phyloP scores from a whole-genome alignment of 2,329 filamentous ascomycete genomes.

The Elsinoe batatas region DNA sequence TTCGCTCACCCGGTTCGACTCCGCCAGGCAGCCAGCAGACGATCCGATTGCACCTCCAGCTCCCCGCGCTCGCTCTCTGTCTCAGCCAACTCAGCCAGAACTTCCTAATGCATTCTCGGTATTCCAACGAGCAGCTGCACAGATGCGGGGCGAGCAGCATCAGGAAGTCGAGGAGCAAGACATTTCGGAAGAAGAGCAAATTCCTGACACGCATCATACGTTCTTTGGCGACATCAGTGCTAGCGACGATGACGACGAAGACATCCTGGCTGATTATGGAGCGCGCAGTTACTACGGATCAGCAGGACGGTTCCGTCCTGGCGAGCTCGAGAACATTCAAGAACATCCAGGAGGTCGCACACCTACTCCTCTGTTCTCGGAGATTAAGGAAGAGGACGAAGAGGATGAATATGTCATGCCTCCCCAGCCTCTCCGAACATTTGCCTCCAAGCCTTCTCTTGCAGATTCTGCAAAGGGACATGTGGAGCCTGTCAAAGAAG shows the following conservation, averaged over 20 bases:
- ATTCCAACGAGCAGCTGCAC: slow-evolving; percentile 37
- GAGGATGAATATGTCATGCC: slow-evolving; percentile 15
- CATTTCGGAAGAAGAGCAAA: not conserved
- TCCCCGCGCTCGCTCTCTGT: slow-evolving; percentile 23
- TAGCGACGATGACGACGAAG: slow-evolving; percentile 32
- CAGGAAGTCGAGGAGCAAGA: not conserved
- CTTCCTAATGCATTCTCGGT: slow-evolving; percentile 32
- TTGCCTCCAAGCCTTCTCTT: slow-evolving; percentile 12
- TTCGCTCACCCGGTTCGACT: slow-evolving; percentile 15
- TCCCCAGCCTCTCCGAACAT: slow-evolving; percentile 8
- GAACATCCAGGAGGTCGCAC: slow-evolving; percentile 27
- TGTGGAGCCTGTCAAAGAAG: not conserved
- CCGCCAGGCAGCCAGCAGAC: slow-evolving; percentile 13
- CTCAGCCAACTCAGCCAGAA: slow-evolving; percentile 22
- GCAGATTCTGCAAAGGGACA: slow-evolving; percentile 12
- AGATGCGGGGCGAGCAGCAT: slow-evolving; percentile 24
- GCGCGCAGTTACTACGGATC: slow-evolving; percentile 16
- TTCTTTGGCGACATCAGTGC: slow-evolving; percentile 32
- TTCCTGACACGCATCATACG: slow-evolving; percentile 27
- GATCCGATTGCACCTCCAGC: not conserved
- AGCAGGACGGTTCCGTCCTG: slow-evolving; percentile 24
- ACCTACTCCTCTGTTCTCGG: slow-evolving; percentile 19
- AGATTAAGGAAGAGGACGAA: slow-evolving; percentile 24
- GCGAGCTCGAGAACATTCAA: slow-evolving; percentile 25
- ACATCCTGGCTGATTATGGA: slow-evolving; percentile 20